Percentiles rank a stretch among this genome's conserved stretches.
These are phyloP conservation scores for Dryadomyces quercivorus DNA, from an alignment of 2,329 filamentous ascomycete species.

Conservation along the genomic window DNA sequence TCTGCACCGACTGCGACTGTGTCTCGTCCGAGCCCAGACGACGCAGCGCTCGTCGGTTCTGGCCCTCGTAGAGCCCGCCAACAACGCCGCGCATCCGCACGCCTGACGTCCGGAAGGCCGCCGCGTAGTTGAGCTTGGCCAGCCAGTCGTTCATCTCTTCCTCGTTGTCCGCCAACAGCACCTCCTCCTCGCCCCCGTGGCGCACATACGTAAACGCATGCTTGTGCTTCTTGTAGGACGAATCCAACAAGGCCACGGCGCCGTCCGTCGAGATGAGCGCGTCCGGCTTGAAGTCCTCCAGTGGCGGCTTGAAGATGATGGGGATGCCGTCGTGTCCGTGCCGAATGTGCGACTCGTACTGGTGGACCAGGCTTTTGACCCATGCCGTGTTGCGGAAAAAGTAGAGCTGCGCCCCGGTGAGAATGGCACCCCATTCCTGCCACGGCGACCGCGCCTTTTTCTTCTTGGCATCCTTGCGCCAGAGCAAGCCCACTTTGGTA, in stretches of 20 bases:
- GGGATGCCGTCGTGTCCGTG: constrained; percentile 63
- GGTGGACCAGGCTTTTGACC: constrained; percentile 82
- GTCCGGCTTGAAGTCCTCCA: constrained; percentile 89
- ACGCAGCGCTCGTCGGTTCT: constrained; percentile 58
- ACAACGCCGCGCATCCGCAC: constrained; percentile 83
- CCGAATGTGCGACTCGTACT: constrained; percentile 73
- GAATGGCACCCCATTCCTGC: constrained; percentile 96
- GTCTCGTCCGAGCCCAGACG: constrained; percentile 52
- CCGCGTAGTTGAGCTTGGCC: constrained; percentile 89
- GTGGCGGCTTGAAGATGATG: constrained; percentile 78
- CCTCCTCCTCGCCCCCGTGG: constrained; percentile 77
- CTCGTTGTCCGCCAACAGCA: constrained; percentile 82
- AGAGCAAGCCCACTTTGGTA: constrained; percentile 87
- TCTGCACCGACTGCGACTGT: constrained; percentile 48
- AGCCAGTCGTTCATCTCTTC: constrained; percentile 94
- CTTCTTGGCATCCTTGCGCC: constrained; percentile 90
- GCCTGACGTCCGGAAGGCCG: constrained; percentile 82
- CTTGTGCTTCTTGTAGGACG: constrained; percentile 87
- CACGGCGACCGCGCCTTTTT: constrained; percentile 90
- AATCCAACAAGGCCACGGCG: constrained; percentile 77
- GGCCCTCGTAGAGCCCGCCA: constrained; percentile 74
- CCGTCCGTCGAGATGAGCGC: constrained; percentile 87
- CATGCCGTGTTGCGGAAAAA: constrained; percentile 90
- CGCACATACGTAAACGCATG: constrained; percentile 86
- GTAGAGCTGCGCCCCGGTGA: constrained; percentile 94